Evolutionary conservation across 768 basidiomycete genomes (phyloP).

Genomic region (Hortiboletus flavorubellus): DNA sequence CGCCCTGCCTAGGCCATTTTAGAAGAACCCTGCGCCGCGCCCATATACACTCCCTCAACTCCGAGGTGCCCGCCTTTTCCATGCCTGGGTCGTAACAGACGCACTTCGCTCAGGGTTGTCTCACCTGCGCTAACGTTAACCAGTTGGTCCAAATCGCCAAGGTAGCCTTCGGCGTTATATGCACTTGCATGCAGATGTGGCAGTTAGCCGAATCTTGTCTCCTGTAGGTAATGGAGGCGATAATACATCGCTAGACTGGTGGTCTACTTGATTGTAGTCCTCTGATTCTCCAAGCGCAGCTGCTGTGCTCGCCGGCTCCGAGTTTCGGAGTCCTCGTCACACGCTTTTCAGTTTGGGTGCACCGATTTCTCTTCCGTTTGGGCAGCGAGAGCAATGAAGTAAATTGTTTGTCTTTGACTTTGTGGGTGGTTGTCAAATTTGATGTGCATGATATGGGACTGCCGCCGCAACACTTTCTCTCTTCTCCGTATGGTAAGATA

Average conservation of each 20-base stretch:
- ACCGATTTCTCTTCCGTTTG: not conserved
- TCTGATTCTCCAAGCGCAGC: not conserved
- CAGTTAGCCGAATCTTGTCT: not conserved
- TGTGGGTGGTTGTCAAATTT: not conserved
- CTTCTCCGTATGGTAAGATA: slow-evolving; percentile 1
- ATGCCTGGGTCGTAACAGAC: not conserved
- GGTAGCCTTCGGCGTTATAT: not conserved
- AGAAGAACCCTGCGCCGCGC: not conserved
- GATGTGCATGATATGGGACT: not conserved
- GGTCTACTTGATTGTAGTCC: not conserved
- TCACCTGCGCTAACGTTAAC: not conserved
- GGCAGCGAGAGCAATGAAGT: too few relatives aligned
- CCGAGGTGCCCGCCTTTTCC: not conserved
- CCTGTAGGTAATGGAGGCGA: not conserved
- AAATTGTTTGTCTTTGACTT: not conserved
- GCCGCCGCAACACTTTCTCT: not conserved
- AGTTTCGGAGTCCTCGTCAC: too few relatives aligned
- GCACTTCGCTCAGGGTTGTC: not conserved
- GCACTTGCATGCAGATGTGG: not conserved
- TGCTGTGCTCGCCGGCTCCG: not conserved
- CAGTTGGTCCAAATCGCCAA: slow-evolving; percentile 4
- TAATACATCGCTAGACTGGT: not conserved
- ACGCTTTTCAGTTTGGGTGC: not conserved
- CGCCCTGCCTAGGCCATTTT: not conserved
- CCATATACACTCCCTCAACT: not conserved